Evolutionary conservation across 768 basidiomycete species (phyloP), one percentile per base, ranked within the genome.

Genomic region (Grammothele lineata): DNA sequence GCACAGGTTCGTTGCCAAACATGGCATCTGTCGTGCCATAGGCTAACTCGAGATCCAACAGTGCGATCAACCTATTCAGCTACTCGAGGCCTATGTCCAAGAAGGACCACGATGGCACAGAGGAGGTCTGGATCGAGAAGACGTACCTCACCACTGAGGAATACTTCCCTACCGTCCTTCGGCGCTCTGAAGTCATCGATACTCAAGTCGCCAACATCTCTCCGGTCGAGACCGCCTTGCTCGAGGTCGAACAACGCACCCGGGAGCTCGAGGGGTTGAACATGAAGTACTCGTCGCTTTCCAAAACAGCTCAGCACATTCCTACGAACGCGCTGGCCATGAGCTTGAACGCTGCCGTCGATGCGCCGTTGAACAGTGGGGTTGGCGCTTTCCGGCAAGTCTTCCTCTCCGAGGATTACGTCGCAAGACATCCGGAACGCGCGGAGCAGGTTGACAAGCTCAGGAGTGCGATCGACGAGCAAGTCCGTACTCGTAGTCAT

Each of bases 51-150:
- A 22, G 21, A 18, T 32, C 22, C 23, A 17, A 18, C 48, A 93
- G 94, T 62, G 86, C 83, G 21, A 81, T 95, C 65, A 87, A 85
- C 53, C 57, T 83, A 4, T 98, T 97, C 69, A 87, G 86, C 44
- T 85, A 79, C 42, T 80, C 78, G 1, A 77, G 88, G 5, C 82
- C 83, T 25, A 68, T 87, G 36, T 75, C 77, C 45, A 89, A 83
- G 61, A 61, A 70, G 8, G 76, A 73, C 43, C 72, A 78, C 22
- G 83, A 88, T 54, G 81, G 82, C 7, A 70, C 68, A 23, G 85
- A 88, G 61, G 87, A 90, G 62, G 64, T 76, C 1, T 96, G 92
- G 92, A 67, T 85, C 0, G 93, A 96, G 62, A 97, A 95, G 70
- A 91, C 87, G 0, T 83, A 79, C 57, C 85, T 80, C 61, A 87